Evolutionary conservation across 345 rosid species (phyloP).

Genomic region (Heritiera littoralis): DNA sequence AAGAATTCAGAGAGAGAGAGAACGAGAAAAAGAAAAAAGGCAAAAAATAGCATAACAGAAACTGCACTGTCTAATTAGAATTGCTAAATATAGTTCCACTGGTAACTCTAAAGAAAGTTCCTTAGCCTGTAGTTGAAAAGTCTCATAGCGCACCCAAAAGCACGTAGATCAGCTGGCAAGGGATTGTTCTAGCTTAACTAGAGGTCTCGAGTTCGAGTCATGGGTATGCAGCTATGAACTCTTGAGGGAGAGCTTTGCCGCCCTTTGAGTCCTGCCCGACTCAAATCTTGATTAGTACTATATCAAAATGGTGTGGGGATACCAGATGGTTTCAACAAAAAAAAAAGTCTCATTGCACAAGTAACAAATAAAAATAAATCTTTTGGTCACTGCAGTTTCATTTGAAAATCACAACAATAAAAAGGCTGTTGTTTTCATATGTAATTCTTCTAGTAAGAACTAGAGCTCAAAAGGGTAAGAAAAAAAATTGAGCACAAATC

Average conservation of each 20-base stretch:
- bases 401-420: neutral
- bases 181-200: too few relatives aligned
- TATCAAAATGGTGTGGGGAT: too few relatives aligned
- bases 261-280: too few relatives aligned
- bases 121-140: too few relatives aligned
- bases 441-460: neutral
- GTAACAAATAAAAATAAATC: neutral
- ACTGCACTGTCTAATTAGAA: neutral
- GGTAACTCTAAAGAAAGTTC: neutral
- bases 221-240: too few relatives aligned
- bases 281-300: too few relatives aligned
- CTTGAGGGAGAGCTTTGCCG: too few relatives aligned
- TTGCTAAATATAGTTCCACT: neutral
- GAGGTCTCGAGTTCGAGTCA: too few relatives aligned
- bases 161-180: too few relatives aligned
- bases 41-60: neutral
- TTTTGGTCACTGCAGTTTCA: neutral
- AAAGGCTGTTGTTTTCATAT: neutral
- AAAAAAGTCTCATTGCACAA: too few relatives aligned
- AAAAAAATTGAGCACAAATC: neutral
- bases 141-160: neutral
- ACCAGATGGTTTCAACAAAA: too few relatives aligned
- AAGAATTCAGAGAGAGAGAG: neutral
- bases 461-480: neutral
- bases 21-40: neutral